Conservation (phyloP, 1,284 basidiomycete genomes). For the Cryptococcus sp. region DNA sequence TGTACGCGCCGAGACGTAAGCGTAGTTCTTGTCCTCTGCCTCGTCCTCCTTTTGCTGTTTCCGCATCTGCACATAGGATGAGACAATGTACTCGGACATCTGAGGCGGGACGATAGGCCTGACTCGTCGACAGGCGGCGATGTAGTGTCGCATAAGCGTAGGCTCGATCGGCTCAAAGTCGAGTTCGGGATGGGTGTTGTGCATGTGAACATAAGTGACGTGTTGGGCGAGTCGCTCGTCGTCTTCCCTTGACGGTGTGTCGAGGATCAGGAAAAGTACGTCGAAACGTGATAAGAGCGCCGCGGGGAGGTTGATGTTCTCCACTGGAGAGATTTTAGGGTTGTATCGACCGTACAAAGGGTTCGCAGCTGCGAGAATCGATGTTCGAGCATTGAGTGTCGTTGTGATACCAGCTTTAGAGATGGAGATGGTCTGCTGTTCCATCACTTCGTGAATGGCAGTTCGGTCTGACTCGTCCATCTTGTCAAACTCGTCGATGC, state of each 20-base stretch:
- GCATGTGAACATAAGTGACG: constrained; percentile 98
- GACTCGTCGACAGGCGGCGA: constrained; percentile 85
- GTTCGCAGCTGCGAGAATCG: constrained; percentile 96
- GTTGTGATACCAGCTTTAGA: constrained; percentile 99
- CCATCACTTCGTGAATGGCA: constrained; percentile 99
- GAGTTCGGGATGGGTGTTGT: constrained; percentile 82
- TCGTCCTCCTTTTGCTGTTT: constrained; percentile 91
- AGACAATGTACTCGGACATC: constrained; percentile 92
- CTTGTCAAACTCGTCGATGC: constrained; percentile 99
- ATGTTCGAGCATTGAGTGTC: constrained; percentile 96
- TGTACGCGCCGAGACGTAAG: constrained; percentile 96
- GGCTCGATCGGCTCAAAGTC: constrained; percentile 78
- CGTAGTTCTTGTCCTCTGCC: constrained; percentile 81
- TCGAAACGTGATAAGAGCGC: constrained; percentile 96
- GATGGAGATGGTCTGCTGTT: constrained; percentile 99
- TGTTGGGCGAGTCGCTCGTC: constrained; percentile 96
- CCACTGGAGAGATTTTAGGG: constrained; percentile 92
- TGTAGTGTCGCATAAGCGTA: constrained; percentile 90
- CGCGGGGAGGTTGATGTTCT: constrained; percentile 99
- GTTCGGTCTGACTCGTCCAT: constrained; percentile 99
- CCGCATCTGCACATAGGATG: constrained; percentile 91
- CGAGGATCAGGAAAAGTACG: constrained; percentile 93
- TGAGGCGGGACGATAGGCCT: constrained; percentile 82
- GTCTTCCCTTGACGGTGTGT: constrained; percentile 90
- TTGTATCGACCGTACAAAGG: constrained; percentile 98